Evolutionary conservation across 1,139 yeast species (phyloP).

Genomic region (Trichomonascaceae sp.): DNA sequence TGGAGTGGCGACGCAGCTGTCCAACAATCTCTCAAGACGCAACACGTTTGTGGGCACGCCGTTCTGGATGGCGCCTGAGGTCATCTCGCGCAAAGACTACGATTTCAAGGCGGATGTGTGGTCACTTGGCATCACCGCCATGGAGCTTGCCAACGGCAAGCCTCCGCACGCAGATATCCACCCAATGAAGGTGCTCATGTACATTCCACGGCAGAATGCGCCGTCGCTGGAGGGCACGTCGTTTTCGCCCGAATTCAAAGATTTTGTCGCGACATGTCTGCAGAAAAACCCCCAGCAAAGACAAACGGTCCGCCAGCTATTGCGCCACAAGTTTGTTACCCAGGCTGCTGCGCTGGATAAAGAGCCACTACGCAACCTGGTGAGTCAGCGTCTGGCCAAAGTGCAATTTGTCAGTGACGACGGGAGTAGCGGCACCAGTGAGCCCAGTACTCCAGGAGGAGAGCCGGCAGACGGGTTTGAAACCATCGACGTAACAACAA

Average conservation of each 20-base stretch:
- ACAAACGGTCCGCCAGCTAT: slow-evolving; percentile 43
- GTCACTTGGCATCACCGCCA: slow-evolving; percentile 89
- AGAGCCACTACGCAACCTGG: slow-evolving; percentile 15
- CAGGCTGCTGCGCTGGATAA: slow-evolving; percentile 31
- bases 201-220: slow-evolving; percentile 39
- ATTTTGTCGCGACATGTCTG: slow-evolving; percentile 55
- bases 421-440: slow-evolving; percentile 4
- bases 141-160: slow-evolving; percentile 68
- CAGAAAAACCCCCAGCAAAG: slow-evolving; percentile 47
- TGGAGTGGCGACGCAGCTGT: slow-evolving; percentile 85
- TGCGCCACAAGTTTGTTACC: slow-evolving; percentile 51
- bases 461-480: too few species aligned
- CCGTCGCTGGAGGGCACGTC: slow-evolving; percentile 35
- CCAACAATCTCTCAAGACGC: slow-evolving; percentile 61
- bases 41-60: slow-evolving; percentile 97
- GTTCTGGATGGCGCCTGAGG: slow-evolving; percentile 99
- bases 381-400: slow-evolving; percentile 15
- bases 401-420: slow-evolving; percentile 7
- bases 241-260: slow-evolving; percentile 37
- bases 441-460: too few species aligned
- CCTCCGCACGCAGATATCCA: slow-evolving; percentile 67
- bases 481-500: neutral
- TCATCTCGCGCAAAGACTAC: slow-evolving; percentile 77
- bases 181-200: slow-evolving; percentile 69
- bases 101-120: slow-evolving; percentile 85